Evolutionary conservation across 495 filamentous ascomycete genomes (phyloP), one percentile per base, ranked within the genome.

Genomic region (Lichenothelia convexa): DNA sequence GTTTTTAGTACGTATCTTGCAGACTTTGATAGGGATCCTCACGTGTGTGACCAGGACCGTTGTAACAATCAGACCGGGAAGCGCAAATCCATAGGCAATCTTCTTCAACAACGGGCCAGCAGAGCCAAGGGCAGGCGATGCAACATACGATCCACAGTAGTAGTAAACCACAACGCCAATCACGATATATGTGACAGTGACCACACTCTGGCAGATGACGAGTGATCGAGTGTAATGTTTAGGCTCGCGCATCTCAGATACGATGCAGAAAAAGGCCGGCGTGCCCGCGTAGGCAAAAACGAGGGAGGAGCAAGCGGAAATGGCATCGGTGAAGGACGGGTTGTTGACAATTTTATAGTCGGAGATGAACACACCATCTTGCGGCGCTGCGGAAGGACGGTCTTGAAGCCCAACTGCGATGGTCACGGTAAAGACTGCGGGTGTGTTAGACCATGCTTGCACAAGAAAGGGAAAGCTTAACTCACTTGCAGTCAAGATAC

Each of bases 1-100:
- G n/a, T n/a, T n/a, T n/a, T n/a, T n/a, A n/a, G n/a, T n/a, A n/a
- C n/a, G n/a, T n/a, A n/a, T n/a, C n/a, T n/a, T n/a, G n/a, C n/a
- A n/a, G n/a, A n/a, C n/a, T n/a, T n/a, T n/a, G n/a, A n/a, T n/a
- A n/a, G n/a, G n/a, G n/a, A n/a, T n/a, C n/a, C n/a, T n/a, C 67
- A 73, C 59, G 69, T 68, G 59, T 52, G 70, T 78, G 54, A 81
- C 75, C 51, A 86, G 77, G 23, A 86, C 78, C 36, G 75, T 74
- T 3, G 68, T 65, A 21, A 79, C 62, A 29, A 79, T 57, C 40
- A 80, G 68, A 38, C 78, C 81, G 0, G 83, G 83, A 12, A 82
- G 62, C 21, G 80, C 81, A 40, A 91, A 62, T 13, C 81, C 82
- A 47, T 79, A 92, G 2, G 80, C 77, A 24, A 85, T 53, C 54